Evolutionary conservation across 805 yeast species (phyloP).

Genomic region (Pichia phayaonensis): DNA sequence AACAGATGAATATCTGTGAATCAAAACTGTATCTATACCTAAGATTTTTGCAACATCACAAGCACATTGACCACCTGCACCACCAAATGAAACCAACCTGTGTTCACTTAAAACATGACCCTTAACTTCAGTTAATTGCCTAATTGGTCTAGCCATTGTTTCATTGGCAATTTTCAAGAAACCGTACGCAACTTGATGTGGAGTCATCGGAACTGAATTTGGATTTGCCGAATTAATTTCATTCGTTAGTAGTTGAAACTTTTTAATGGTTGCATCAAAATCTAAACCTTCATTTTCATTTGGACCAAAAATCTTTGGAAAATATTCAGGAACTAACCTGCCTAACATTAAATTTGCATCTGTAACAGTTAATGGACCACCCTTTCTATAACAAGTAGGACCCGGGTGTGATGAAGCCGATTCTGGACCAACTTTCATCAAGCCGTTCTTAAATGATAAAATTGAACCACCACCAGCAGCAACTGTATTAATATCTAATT

Average conservation of each 20-base stretch:
- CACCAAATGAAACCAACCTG: conserved; percentile 77
- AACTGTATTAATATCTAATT: conserved; percentile 70
- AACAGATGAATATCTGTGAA: conserved; percentile 76
- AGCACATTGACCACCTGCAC: conserved; percentile 92
- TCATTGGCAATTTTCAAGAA: conserved; percentile 79
- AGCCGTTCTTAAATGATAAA: conserved; percentile 57
- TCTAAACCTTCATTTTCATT: conserved; percentile 68
- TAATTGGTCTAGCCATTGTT: conserved; percentile 80
- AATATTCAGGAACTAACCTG: conserved; percentile 61
- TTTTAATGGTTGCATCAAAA: conserved; percentile 37
- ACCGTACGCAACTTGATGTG: conserved; percentile 71
- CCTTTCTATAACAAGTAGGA: conserved; percentile 79
- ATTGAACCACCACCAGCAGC: conserved; percentile 84
- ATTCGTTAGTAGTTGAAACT: conserved; percentile 47
- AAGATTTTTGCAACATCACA: conserved; percentile 64
- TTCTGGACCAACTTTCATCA: conserved; percentile 79
- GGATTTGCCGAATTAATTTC: conserved; percentile 47
- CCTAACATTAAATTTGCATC: conserved; percentile 77
- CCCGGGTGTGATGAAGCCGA: conserved; percentile 87
- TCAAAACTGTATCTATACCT: conserved; percentile 60
- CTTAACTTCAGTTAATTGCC: conserved; percentile 77
- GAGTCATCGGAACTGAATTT: conserved; percentile 35
- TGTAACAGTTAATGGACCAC: conserved; percentile 81
- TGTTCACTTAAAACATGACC: conserved; percentile 64
- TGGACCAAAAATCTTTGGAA: conserved; percentile 81